These are phyloP conservation scores for Leccinellum rugosiceps DNA, from an alignment of 768 basidiomycete genomes.

Conservation along the genomic window DNA sequence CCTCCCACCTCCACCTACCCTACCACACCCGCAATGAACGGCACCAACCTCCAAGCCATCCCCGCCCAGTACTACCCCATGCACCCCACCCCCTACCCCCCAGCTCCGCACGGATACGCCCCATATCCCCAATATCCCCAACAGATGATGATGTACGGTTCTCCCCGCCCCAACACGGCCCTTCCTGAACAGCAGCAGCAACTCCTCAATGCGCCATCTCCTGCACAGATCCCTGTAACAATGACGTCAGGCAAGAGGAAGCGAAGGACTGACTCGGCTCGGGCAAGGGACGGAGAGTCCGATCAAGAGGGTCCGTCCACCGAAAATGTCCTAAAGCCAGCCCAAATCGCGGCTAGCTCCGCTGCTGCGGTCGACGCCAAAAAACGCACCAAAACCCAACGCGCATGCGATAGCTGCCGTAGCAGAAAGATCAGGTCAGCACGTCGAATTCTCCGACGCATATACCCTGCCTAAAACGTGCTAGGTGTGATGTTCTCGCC, in stretches of 20 bases:
- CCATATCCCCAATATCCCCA: conserved; percentile 55
- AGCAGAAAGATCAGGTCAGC: conserved; percentile 80
- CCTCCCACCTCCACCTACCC: conserved; percentile 38
- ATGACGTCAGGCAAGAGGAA: conserved; percentile 54
- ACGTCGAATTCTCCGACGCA: background rate
- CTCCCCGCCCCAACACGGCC: conserved; percentile 36
- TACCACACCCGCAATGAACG: conserved; percentile 34
- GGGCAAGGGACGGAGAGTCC: conserved; percentile 48
- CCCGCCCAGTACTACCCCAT: conserved; percentile 55
- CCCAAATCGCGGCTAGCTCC: conserved; percentile 27
- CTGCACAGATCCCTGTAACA: conserved; percentile 33
- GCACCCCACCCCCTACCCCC: conserved; percentile 50
- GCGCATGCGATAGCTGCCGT: conserved; percentile 90
- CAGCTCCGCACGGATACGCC: conserved; percentile 40
- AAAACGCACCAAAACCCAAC: conserved; percentile 90
- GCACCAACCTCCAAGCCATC: conserved; percentile 38
- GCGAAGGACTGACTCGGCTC: conserved; percentile 44
- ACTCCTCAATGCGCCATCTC: conserved; percentile 32
- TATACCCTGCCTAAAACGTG: conserved; percentile 10
- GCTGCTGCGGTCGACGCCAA: conserved; percentile 53
- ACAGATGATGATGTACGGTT: conserved; percentile 69
- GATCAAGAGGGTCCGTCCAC: conserved; percentile 61
- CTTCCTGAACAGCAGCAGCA: conserved; percentile 34
- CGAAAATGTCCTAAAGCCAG: conserved; percentile 38
- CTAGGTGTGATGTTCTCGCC: conserved; percentile 76